Evolutionary conservation across 2,329 filamentous ascomycete species (phyloP), one percentile per base, ranked within the genome.

Genomic region (Aspergillus sp.): DNA sequence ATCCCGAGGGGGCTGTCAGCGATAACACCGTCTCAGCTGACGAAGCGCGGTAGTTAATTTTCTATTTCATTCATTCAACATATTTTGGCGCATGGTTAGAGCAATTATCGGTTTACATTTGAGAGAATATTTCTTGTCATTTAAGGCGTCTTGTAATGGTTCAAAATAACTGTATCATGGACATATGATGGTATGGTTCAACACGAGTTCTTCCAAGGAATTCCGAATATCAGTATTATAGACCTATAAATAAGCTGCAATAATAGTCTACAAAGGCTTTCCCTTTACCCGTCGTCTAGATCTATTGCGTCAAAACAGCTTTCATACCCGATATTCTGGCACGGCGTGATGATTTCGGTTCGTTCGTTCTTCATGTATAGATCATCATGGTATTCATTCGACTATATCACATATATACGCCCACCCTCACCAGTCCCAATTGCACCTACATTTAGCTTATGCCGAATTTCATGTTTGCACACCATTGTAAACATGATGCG

Each of bases 21-120:
- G 66, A 70, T 11, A 64, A 69, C 57, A 65, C 64, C 33, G 45
- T 67, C 50, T 59, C 64, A 57, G 58, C 63, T 15, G 69, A 67
- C 31, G 69, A 70, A 51, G 65, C 65, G 15, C 66, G 65, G 41
- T 75, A 59, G 72, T 58, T 14, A 39, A 39, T 52, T 41, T 40
- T 9, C 46, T 14, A 35, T 47, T 15, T 37, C 31, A 17, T 33
- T 41, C 15, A 50, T 55, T 51, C 11, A 54, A 35, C 40, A 49
- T 60, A 31, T 52, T 50, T 55, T 46, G 61, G 59, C 61, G 61
- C 56, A 57, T 55, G 56, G 52, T 62, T 40, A 46, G 23, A 45
- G 50, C 27, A 54, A 35, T 25, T 47, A 21, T 40, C 46, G 44
- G 21, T 47, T 31, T 54, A 7, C 44, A 8, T 11, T 37, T 45